Conservation (phyloP, 1,284 basidiomycete species). For the Pulveroboletus sp. region DNA sequence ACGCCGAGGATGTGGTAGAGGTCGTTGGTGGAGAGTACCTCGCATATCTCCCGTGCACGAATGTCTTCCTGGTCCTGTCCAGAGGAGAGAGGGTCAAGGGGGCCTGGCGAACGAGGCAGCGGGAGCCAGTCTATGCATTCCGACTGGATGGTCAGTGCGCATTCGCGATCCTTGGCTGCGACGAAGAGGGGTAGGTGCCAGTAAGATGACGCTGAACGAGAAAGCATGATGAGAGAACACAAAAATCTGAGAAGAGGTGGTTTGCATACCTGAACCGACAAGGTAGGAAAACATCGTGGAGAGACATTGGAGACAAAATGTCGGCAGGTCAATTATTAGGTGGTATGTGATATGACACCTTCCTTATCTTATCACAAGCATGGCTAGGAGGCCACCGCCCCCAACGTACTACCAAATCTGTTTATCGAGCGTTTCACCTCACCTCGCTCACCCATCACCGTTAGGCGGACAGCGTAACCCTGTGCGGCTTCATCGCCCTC, state of each 20-base stretch:
- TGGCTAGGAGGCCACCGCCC: slow-evolving; percentile 32
- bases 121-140: slow-evolving; percentile 21
- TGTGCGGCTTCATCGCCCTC: slow-evolving; percentile 37
- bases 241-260: background rate
- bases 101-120: slow-evolving; percentile 7
- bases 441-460: slow-evolving; percentile 86
- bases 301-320: slow-evolving; percentile 17
- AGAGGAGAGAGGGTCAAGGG: background rate
- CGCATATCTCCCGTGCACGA: slow-evolving; percentile 50
- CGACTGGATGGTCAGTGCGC: slow-evolving; percentile 38
- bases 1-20: slow-evolving; percentile 77
- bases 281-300: slow-evolving; percentile 56
- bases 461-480: slow-evolving; percentile 55
- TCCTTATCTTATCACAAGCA: slow-evolving; percentile 26
- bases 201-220: slow-evolving; percentile 49
- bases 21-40: slow-evolving; percentile 62
- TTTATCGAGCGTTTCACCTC: slow-evolving; percentile 65
- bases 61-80: slow-evolving; percentile 10
- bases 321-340: slow-evolving; percentile 2
- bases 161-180: slow-evolving; percentile 52
- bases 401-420: slow-evolving; percentile 57
- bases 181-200: slow-evolving; percentile 65
- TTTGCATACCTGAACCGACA: slow-evolving; percentile 48
- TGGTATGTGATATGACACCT: slow-evolving; percentile 11
- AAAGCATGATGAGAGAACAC: slow-evolving; percentile 4